Evolutionary conservation across 306 rosid species (phyloP).

Genomic region (Chamaecrista fasciculata): DNA sequence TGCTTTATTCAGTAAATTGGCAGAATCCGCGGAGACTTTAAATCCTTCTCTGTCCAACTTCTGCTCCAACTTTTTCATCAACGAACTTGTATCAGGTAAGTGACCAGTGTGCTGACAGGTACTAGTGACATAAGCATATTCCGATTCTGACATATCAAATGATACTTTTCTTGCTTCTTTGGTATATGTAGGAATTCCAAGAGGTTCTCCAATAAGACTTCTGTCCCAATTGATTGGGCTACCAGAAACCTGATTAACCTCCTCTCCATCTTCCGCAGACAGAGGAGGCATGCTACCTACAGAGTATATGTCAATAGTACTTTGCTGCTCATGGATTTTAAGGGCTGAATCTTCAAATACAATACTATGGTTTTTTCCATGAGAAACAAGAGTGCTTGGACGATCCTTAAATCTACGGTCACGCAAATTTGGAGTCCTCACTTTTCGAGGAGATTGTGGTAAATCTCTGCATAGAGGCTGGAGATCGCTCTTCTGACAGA

Average conservation of each 20-base stretch:
- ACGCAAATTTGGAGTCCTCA: conserved; percentile 56
- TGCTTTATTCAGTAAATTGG: conserved; percentile 44
- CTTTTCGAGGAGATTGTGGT: conserved; percentile 56
- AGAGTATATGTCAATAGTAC: conserved; percentile 39
- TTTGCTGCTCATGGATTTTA: conserved; percentile 43
- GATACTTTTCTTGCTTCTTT: conserved; percentile 31
- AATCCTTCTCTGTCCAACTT: conserved; percentile 56
- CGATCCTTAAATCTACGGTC: conserved; percentile 53
- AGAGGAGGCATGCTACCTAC: conserved; percentile 44
- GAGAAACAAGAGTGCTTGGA: conserved; percentile 51
- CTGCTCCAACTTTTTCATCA: conserved; percentile 48
- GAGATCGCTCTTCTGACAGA: conserved; percentile 40
- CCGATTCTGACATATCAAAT: conserved; percentile 20
- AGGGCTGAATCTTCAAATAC: conserved; percentile 35
- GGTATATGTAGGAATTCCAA: conserved; percentile 47
- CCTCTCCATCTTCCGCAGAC: conserved; percentile 58
- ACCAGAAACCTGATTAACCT: conserved; percentile 56
- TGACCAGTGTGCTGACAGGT: conserved; percentile 48
- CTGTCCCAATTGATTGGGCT: conserved; percentile 20
- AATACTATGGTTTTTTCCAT: conserved; percentile 38
- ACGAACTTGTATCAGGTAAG: conserved; percentile 54
- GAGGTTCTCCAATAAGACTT: conserved; percentile 62
- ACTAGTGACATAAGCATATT: conserved; percentile 15
- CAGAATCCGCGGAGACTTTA: conserved; percentile 49
- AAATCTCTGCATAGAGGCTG: conserved; percentile 46